A percentile compares a stretch with the other conserved stretches of the same genome.
These are phyloP conservation scores for Eremochloa ophiuroides DNA, from an alignment of 176 grass and related monocot genomes.

Conservation along the genomic window DNA sequence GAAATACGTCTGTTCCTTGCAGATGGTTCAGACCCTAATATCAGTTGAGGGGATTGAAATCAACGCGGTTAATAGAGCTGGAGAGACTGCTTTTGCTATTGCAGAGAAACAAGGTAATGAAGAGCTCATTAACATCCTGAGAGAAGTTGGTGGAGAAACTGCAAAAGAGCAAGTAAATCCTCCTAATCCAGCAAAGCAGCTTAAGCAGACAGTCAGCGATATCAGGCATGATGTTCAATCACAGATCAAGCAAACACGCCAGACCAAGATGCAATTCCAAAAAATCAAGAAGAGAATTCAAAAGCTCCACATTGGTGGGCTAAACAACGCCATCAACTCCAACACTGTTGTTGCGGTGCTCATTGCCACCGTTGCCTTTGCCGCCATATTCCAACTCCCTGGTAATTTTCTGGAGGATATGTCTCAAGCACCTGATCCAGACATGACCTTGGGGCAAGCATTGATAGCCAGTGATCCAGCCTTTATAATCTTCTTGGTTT, in stretches of 20 bases:
- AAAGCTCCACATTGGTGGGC: slow-evolving; percentile 87
- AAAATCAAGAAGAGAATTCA: slow-evolving; percentile 87
- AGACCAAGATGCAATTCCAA: slow-evolving; percentile 80
- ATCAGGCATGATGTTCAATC: slow-evolving; percentile 89
- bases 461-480: slow-evolving; percentile 55
- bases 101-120: slow-evolving; percentile 71
- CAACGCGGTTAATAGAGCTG: slow-evolving; percentile 83
- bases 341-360: slow-evolving; percentile 93
- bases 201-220: slow-evolving; percentile 93
- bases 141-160: slow-evolving; percentile 51
- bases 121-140: slow-evolving; percentile 62
- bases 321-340: slow-evolving; percentile 96
- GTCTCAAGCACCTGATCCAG: not conserved
- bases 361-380: slow-evolving; percentile 93
- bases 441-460: slow-evolving; percentile 68
- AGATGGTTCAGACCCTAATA: slow-evolving; percentile 79
- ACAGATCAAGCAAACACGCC: slow-evolving; percentile 81
- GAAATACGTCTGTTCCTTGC: slow-evolving; percentile 26
- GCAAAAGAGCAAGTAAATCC: slow-evolving; percentile 71
- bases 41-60: slow-evolving; percentile 62
- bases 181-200: slow-evolving; percentile 75
- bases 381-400: slow-evolving; percentile 84
- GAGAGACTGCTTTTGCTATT: slow-evolving; percentile 85
- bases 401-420: slow-evolving; percentile 45
- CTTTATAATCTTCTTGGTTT: slow-evolving; percentile 86